Evolutionary conservation across 2,329 filamentous ascomycete species (phyloP).

Genomic region (Aspergillus hiratsukae): DNA sequence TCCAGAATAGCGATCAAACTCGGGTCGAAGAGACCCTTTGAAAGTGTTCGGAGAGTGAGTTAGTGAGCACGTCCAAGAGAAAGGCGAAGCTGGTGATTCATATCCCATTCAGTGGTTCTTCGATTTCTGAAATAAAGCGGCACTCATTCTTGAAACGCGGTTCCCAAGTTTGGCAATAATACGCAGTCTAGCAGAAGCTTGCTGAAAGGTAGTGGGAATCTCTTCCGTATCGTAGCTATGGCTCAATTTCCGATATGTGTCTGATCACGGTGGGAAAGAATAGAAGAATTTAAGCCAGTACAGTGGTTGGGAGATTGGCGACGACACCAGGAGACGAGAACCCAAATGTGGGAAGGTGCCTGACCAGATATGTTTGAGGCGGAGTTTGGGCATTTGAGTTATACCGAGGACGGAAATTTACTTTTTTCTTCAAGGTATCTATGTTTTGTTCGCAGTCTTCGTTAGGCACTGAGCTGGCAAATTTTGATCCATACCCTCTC

Average conservation of each 20-base stretch:
- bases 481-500: background rate
- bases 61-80: background rate
- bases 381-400: conserved; percentile 14
- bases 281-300: background rate
- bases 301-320: background rate
- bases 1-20: background rate
- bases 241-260: background rate
- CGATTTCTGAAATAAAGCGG: background rate
- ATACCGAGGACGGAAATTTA: background rate
- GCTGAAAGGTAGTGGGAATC: background rate
- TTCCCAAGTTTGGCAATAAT: background rate
- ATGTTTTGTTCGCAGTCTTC: background rate
- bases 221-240: background rate
- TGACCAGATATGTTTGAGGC: conserved; percentile 8
- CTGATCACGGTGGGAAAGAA: background rate
- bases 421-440: background rate
- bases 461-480: conserved; percentile 5
- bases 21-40: background rate
- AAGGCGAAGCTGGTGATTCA: background rate
- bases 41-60: background rate
- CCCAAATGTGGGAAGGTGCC: conserved; percentile 6
- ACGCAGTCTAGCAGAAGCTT: background rate
- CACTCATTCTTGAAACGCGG: background rate
- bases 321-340: conserved; percentile 1
- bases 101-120: background rate